These are phyloP conservation scores for Allium fistulosum DNA, from an alignment of 106 monocot species.

Conservation along the genomic window DNA sequence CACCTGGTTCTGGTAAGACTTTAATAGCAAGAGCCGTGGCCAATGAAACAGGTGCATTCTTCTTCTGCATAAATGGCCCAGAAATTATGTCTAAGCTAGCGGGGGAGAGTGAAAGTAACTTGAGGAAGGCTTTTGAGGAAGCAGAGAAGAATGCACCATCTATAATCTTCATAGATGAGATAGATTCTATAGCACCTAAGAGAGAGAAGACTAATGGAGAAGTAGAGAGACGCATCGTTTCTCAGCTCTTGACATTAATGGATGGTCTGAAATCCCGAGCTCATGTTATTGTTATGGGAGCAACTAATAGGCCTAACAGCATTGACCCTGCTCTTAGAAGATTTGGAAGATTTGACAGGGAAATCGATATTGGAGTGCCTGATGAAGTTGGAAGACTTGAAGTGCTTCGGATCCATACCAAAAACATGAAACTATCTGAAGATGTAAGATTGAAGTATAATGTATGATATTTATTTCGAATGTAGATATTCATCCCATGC, in stretches of 20 bases:
- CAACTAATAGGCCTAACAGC: conserved; percentile 56
- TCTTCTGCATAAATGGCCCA: conserved; percentile 63
- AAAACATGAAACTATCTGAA: conserved; percentile 62
- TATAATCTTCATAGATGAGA: conserved; percentile 57
- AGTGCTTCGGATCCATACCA: conserved; percentile 59
- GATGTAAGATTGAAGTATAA: conserved; percentile 16
- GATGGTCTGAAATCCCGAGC: conserved; percentile 55
- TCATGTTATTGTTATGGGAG: conserved; percentile 65
- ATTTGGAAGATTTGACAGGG: conserved; percentile 63
- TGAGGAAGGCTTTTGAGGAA: conserved; percentile 63
- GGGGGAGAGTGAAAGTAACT: conserved; percentile 60
- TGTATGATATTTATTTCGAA: too few species aligned
- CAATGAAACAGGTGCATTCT: conserved; percentile 57
- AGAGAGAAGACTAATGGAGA: conserved; percentile 58
- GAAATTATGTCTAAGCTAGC: conserved; percentile 66
- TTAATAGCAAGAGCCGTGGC: conserved; percentile 59
- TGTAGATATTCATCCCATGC: too few species aligned
- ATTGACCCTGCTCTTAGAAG: conserved; percentile 58
- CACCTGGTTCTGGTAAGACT: conserved; percentile 62
- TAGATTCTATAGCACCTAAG: conserved; percentile 60
- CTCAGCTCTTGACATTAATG: conserved; percentile 56
- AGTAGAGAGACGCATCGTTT: conserved; percentile 60
- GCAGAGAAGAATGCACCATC: conserved; percentile 66
- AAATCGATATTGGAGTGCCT: conserved; percentile 57
- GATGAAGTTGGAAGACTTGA: conserved; percentile 57